phyloP scores from a whole-genome alignment of 208 protist genomes.

The Acanthamoeba healyi region DNA sequence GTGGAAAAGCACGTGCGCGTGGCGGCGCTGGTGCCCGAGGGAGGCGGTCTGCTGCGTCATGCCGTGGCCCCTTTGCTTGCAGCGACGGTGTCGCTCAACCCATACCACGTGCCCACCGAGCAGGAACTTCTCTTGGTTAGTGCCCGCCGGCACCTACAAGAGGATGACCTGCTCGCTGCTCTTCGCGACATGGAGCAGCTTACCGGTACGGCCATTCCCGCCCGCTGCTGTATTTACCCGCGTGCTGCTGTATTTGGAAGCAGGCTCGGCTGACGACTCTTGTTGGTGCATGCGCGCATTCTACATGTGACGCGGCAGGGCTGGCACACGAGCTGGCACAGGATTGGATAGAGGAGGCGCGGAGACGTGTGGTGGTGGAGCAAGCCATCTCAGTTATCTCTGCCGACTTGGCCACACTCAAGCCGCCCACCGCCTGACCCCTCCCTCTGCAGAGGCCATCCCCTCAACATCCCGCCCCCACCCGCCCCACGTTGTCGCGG shows the following conservation, averaged over 20 bases:
- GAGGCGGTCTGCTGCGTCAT: neutral
- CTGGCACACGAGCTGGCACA: neutral
- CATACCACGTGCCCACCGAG: neutral
- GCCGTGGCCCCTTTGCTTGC: conserved; percentile 12
- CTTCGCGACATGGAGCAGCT: conserved; percentile 16
- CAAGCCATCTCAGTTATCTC: neutral
- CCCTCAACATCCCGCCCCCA: too few species aligned
- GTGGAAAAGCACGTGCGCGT: conserved; percentile 25
- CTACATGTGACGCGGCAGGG: neutral
- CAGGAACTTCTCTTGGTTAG: neutral
- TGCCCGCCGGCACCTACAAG: neutral
- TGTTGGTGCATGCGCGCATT: too few species aligned
- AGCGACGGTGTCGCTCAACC: neutral
- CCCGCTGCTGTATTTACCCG: too few species aligned
- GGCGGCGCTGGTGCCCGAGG: conserved; percentile 34
- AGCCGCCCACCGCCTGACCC: neutral
- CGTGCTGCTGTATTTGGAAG: too few species aligned
- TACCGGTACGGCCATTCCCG: conserved; percentile 24
- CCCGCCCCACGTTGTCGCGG: too few species aligned
- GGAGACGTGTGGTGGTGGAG: conserved; percentile 4
- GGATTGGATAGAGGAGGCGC: conserved; percentile 11
- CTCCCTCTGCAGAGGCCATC: too few species aligned
- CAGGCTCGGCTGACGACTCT: too few species aligned
- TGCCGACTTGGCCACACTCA: neutral
- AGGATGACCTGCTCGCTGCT: neutral